These are phyloP conservation scores for Blastobotrys terrestris DNA, from an alignment of 805 yeast species.

Conservation along the genomic window DNA sequence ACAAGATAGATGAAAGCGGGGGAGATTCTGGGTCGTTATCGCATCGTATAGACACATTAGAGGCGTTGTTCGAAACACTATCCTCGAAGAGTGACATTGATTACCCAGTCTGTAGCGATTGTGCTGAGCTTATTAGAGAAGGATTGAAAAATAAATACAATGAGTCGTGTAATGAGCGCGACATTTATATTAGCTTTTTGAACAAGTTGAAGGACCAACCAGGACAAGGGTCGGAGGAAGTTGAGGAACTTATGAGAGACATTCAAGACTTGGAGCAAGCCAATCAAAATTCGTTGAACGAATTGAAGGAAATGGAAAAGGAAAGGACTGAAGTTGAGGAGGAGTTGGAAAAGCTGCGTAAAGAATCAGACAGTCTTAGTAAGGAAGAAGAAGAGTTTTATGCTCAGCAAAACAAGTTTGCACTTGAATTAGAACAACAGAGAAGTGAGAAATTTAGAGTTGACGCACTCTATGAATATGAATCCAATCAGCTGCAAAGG, in stretches of 20 bases:
- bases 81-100: constrained; percentile 72
- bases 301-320: constrained; percentile 31
- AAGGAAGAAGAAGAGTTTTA: constrained; percentile 43
- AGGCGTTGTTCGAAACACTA: constrained; percentile 62
- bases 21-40: neutral
- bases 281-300: constrained; percentile 28
- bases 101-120: constrained; percentile 83
- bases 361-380: constrained; percentile 28
- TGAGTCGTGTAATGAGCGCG: constrained; percentile 69
- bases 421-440: constrained; percentile 46
- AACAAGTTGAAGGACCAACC: constrained; percentile 58
- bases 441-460: constrained; percentile 55
- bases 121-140: constrained; percentile 60
- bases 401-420: constrained; percentile 47
- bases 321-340: constrained; percentile 35
- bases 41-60: constrained; percentile 39
- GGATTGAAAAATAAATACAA: constrained; percentile 66
- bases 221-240: constrained; percentile 40
- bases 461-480: constrained; percentile 54
- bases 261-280: constrained; percentile 40
- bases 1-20: neutral
- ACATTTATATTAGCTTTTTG: constrained; percentile 65
- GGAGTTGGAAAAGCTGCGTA: constrained; percentile 42
- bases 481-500: constrained; percentile 59
- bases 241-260: constrained; percentile 42